phyloP scores from a whole-genome alignment of 2,329 filamentous ascomycete species.

The Daldinia sp. region DNA sequence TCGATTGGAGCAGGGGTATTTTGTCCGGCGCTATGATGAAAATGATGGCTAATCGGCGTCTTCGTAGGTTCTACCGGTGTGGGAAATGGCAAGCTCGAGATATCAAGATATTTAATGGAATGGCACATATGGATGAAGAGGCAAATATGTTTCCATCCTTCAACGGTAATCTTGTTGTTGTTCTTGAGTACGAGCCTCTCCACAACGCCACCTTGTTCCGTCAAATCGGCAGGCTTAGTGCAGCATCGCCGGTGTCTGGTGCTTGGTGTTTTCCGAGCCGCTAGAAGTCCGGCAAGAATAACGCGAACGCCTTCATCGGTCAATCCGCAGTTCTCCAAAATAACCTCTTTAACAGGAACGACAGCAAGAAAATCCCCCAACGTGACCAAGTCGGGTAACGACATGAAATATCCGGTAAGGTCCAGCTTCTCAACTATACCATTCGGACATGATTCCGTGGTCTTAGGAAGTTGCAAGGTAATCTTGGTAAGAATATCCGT shows the following conservation, averaged over 20 bases:
- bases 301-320: constrained; percentile 89
- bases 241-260: constrained; percentile 63
- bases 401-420: constrained; percentile 85
- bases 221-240: constrained; percentile 54
- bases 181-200: constrained; percentile 91
- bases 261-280: constrained; percentile 77
- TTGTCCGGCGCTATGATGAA: constrained; percentile 50
- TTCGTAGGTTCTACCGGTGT: constrained; percentile 42
- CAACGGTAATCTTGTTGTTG: constrained; percentile 89
- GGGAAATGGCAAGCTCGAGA: constrained; percentile 87
- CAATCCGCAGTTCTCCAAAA: constrained; percentile 88
- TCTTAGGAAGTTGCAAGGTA: constrained; percentile 84
- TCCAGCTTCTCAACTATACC: constrained; percentile 88
- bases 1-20: constrained; percentile 58
- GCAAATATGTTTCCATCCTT: constrained; percentile 92
- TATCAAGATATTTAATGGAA: constrained; percentile 85
- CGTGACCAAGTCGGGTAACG: constrained; percentile 85
- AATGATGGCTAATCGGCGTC: constrained; percentile 43
- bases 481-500: constrained; percentile 93
- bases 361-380: constrained; percentile 94
- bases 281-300: constrained; percentile 85
- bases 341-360: constrained; percentile 87
- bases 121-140: constrained; percentile 92
- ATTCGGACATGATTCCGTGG: constrained; percentile 72
- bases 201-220: constrained; percentile 76